phyloP scores from a whole-genome alignment of 192 early-diverging fungal genomes.

The Umbelopsis vinacea region DNA sequence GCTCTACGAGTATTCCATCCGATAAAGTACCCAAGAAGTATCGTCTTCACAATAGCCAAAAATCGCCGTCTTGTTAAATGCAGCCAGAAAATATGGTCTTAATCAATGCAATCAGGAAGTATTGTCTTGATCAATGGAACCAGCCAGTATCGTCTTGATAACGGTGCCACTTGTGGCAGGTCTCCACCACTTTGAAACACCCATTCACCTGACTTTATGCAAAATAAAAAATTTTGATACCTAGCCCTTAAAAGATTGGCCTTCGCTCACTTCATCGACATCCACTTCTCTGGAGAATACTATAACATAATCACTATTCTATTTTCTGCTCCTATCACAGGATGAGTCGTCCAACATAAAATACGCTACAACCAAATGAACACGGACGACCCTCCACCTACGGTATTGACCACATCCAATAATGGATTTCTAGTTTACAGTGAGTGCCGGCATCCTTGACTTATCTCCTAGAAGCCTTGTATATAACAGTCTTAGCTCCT shows the following conservation, averaged over 20 bases:
- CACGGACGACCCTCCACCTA: not conserved
- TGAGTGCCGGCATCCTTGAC: not conserved
- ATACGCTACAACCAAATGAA: slow-evolving; percentile 7
- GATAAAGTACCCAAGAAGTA: too few relatives aligned
- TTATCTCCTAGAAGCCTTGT: not conserved
- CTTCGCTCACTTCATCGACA: not conserved
- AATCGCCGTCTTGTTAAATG: too few relatives aligned
- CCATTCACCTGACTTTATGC: slow-evolving; percentile 17
- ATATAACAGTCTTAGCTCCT: not conserved
- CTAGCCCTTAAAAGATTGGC: not conserved
- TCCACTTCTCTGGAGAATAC: too few relatives aligned
- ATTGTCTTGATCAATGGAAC: too few relatives aligned
- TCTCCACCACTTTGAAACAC: not conserved
- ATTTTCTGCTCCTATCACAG: not conserved
- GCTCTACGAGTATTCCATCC: too few relatives aligned
- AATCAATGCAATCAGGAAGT: too few relatives aligned
- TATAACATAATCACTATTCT: too few relatives aligned
- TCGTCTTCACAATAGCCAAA: too few relatives aligned
- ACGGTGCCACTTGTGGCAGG: too few relatives aligned
- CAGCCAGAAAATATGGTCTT: too few relatives aligned
- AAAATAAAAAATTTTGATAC: too few relatives aligned
- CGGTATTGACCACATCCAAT: not conserved
- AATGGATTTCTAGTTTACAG: slow-evolving; percentile 14
- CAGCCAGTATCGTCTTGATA: too few relatives aligned
- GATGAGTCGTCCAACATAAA: not conserved